Evolutionary conservation across 2,329 filamentous ascomycete species (phyloP).

Genomic region (Byssothecium circinans): DNA sequence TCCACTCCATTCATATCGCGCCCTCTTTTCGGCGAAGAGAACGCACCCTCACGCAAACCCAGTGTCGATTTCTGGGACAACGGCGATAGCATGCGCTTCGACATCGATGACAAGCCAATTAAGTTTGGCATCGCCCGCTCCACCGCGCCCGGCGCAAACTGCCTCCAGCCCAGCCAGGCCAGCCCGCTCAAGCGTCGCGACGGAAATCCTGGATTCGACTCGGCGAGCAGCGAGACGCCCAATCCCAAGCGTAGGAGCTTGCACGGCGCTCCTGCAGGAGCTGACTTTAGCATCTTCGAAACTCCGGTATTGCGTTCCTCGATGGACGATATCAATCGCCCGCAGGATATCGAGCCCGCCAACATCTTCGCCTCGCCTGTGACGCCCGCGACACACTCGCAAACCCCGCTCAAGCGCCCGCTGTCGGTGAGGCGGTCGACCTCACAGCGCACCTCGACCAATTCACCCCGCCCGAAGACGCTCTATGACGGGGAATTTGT

Average conservation of each 20-base stretch:
- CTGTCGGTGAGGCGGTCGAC: conserved; percentile 77
- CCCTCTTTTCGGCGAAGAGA: conserved; percentile 52
- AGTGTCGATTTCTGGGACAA: conserved; percentile 33
- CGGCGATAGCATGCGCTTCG: conserved; percentile 49
- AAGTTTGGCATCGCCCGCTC: conserved; percentile 50
- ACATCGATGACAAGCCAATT: conserved; percentile 49
- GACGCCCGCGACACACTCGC: conserved; percentile 4
- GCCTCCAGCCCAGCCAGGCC: conserved; percentile 70
- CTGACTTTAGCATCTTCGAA: conserved; percentile 78
- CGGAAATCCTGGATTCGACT: conserved; percentile 83
- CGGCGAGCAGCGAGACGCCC: conserved; percentile 76
- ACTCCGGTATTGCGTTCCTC: conserved; percentile 25
- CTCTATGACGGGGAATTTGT: conserved; percentile 49
- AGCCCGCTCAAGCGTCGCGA: conserved; percentile 93
- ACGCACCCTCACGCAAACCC: conserved; percentile 35
- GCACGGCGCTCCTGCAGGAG: conserved; percentile 68
- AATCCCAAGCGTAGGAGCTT: conserved; percentile 89
- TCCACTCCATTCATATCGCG: conserved; percentile 55
- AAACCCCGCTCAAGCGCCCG: conserved; percentile 56
- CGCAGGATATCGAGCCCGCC: conserved; percentile 27
- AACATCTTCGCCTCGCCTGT: conserved; percentile 42
- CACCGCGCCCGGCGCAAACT: conserved; percentile 49
- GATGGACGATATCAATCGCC: conserved; percentile 26
- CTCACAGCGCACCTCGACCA: conserved; percentile 72
- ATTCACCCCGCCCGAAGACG: conserved; percentile 42